Base-by-base conservation (phyloP, 1,284 basidiomycete genomes). In the Malassezia nana region DNA sequence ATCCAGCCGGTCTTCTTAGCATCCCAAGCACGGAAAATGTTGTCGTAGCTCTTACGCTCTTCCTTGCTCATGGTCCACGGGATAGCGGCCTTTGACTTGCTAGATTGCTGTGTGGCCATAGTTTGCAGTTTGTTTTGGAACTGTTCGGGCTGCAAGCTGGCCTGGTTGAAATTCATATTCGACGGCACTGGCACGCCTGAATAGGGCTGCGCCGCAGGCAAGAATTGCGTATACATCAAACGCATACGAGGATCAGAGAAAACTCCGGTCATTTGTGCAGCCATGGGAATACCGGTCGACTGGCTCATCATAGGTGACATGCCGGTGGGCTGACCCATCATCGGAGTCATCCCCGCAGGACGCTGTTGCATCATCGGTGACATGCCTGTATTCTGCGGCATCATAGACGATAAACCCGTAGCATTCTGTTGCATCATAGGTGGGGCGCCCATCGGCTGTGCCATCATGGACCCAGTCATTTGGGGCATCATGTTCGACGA, bases 1-100 rank as follows among this genome's bases (percentile, higher is more conserved):
- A 98, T 88, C 76, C 92, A 98, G 2, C 89, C 88, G 0, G 85
- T 84, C 20, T 82, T 81, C 38, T 82, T 79, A 1, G 82, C 77
- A 74, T 96, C 92, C 94, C 92, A 99, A 24, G 89, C 87, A 54
- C 92, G 80, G 78, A 99, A 98, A 69, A 96, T 92, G 71, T 87
- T 82, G 74, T 96, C 89, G 72, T 98, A 98, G 66, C 85, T 86
- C 79, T 95, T 95, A 79, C 90, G 90, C 78, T 99, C 92, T 32
- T 84, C 82, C 74, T 87, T 86, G 18, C 83, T 84, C 52, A 96
- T 78, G 0, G 84, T 81, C 92, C 94, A 99, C 0, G 89, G 84
- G 22, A 96, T 80, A 66, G 83, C 84, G 20, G 87, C 87, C 38
- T 47, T 50, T 6, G 48, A 20, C 4, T 20, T 22, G 0, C 86